Conservation (phyloP, 169 alveolate species). For the Cryptosporidium bovis region DNA sequence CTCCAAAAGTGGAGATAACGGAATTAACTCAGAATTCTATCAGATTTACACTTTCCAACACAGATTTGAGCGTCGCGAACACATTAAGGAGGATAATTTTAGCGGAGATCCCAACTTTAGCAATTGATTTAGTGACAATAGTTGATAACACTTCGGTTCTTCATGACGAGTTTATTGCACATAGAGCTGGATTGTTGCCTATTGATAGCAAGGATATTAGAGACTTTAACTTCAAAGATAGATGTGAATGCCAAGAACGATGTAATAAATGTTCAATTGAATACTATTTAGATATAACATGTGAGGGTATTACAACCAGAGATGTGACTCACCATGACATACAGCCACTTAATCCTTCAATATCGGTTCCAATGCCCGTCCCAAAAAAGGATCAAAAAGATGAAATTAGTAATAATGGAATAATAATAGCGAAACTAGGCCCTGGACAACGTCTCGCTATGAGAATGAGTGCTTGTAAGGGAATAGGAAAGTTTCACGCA, state of each 20-base stretch:
- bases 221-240: conserved; percentile 89
- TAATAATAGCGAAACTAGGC: conserved; percentile 92
- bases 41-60: conserved; percentile 88
- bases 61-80: conserved; percentile 93
- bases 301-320: conserved; percentile 87
- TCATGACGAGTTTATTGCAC: conserved; percentile 96
- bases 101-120: conserved; percentile 96
- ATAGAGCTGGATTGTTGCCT: conserved; percentile 95
- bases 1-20: conserved; percentile 84
- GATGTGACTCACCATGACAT: conserved; percentile 88
- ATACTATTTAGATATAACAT: conserved; percentile 88
- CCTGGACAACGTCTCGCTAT: conserved; percentile 91
- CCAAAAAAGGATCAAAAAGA: conserved; percentile 75
- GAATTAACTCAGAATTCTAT: conserved; percentile 80
- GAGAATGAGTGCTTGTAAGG: conserved; percentile 94
- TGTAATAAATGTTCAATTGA: conserved; percentile 92
- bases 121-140: conserved; percentile 94
- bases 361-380: conserved; percentile 77
- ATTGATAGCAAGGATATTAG: conserved; percentile 89
- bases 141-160: conserved; percentile 93
- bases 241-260: conserved; percentile 91
- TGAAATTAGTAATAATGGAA: conserved; percentile 83
- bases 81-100: conserved; percentile 94
- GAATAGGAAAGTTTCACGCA: conserved; percentile 96
- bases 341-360: conserved; percentile 79